Evolutionary conservation across 129 eudicot genomes (phyloP).

Genomic region (Escallonia herrerae): DNA sequence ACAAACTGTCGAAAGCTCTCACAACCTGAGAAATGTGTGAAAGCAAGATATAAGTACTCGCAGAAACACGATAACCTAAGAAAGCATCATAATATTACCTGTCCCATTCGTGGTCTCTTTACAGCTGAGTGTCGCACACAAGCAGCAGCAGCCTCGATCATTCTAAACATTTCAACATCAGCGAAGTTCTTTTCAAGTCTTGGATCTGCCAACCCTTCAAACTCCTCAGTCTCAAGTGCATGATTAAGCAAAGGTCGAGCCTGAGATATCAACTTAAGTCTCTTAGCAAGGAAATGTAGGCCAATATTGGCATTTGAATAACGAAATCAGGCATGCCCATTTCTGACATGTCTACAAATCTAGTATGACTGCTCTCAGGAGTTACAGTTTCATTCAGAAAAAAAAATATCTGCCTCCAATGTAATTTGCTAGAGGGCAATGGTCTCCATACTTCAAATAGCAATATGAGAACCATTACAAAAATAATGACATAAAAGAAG

Average conservation of each 20-base stretch:
- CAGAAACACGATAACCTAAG: neutral
- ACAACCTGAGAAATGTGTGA: constrained; percentile 44
- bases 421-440: neutral
- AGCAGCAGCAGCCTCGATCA: constrained; percentile 91
- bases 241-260: constrained; percentile 82
- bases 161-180: constrained; percentile 56
- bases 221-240: constrained; percentile 56
- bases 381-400: neutral
- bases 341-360: no score
- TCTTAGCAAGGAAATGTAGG: neutral
- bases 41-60: neutral
- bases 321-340: no score
- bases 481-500: neutral
- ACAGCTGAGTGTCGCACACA: constrained; percentile 77
- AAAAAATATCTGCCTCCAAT: neutral
- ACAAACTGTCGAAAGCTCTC: constrained; percentile 65
- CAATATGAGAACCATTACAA: neutral
- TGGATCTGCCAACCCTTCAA: constrained; percentile 62
- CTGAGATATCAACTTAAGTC: constrained; percentile 26
- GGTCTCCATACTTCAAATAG: neutral
- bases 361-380: no score
- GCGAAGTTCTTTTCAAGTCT: constrained; percentile 53
- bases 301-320: no score
- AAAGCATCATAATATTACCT: constrained; percentile 28
- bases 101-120: constrained; percentile 89